phyloP scores from a whole-genome alignment of 495 filamentous ascomycete species.

The Trypethelium eluteriae region DNA sequence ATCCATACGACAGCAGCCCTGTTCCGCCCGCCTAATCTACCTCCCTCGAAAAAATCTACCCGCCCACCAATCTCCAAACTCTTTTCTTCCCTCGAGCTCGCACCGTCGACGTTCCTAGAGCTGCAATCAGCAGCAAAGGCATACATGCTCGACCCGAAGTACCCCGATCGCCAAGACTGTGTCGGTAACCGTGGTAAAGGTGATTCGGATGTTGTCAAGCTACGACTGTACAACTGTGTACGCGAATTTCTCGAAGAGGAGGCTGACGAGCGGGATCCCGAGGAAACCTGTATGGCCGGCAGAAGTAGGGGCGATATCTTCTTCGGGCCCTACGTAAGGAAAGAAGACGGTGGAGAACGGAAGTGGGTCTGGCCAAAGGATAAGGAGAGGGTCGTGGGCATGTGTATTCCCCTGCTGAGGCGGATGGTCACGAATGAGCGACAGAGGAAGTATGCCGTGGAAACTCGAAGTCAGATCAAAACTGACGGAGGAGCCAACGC shows the following conservation, averaged over 20 bases:
- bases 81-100: constrained; percentile 49
- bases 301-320: not conserved
- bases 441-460: constrained; percentile 54
- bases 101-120: constrained; percentile 51
- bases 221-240: constrained; percentile 54
- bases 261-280: constrained; percentile 25
- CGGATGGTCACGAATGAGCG: constrained; percentile 60
- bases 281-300: constrained; percentile 20
- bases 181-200: constrained; percentile 54
- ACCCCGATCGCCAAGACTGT: constrained; percentile 52
- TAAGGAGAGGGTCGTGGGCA: constrained; percentile 48
- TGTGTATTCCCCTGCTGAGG: constrained; percentile 52
- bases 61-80: constrained; percentile 57
- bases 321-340: not conserved
- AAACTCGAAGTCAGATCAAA: constrained; percentile 41
- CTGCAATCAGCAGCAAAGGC: constrained; percentile 53
- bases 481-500: constrained; percentile 37
- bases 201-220: constrained; percentile 54
- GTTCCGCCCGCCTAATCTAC: not conserved
- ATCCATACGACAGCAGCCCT: not conserved
- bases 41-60: constrained; percentile 47
- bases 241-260: constrained; percentile 50
- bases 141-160: constrained; percentile 52
- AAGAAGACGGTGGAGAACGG: constrained; percentile 21
- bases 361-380: constrained; percentile 49